A percentile compares a stretch with the other conserved stretches of the same genome.
phyloP scores from a whole-genome alignment of 2,329 filamentous ascomycete species.

The Ophiocordyceps unilateralis region DNA sequence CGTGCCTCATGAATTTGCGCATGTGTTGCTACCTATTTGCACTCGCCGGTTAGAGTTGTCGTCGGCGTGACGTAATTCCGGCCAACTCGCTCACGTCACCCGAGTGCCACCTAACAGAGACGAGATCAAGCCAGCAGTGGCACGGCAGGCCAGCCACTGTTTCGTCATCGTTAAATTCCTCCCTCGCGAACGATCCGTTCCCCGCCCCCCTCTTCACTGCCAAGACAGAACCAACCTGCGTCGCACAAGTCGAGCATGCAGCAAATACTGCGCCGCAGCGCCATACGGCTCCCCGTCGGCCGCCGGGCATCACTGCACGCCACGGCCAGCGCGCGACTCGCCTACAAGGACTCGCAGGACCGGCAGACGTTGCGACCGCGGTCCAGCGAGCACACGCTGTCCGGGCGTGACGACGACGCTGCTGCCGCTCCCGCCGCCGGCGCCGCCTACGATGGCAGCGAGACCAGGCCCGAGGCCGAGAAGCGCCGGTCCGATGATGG shows the following conservation, averaged over 20 bases:
- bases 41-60: no score
- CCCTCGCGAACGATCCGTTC: no score
- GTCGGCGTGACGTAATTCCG: neutral
- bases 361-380: constrained; percentile 47
- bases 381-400: constrained; percentile 49
- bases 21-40: no score
- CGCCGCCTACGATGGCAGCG: constrained; percentile 47
- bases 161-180: no score
- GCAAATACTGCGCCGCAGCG: neutral
- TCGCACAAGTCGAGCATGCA: neutral
- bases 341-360: constrained; percentile 37
- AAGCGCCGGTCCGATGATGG: constrained; percentile 20
- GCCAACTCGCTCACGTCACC: neutral
- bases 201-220: no score
- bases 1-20: no score
- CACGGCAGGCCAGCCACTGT: no score
- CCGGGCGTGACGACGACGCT: constrained; percentile 43
- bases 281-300: neutral
- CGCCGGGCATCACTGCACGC: constrained; percentile 15
- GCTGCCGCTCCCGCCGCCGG: constrained; percentile 31
- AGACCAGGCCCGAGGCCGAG: constrained; percentile 49
- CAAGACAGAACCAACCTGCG: neutral
- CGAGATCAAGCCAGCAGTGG: no score
- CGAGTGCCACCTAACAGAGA: no score
- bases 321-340: constrained; percentile 8